These are phyloP conservation scores for Picea abies DNA, from an alignment of 83 land plant species.

Conservation along the genomic window DNA sequence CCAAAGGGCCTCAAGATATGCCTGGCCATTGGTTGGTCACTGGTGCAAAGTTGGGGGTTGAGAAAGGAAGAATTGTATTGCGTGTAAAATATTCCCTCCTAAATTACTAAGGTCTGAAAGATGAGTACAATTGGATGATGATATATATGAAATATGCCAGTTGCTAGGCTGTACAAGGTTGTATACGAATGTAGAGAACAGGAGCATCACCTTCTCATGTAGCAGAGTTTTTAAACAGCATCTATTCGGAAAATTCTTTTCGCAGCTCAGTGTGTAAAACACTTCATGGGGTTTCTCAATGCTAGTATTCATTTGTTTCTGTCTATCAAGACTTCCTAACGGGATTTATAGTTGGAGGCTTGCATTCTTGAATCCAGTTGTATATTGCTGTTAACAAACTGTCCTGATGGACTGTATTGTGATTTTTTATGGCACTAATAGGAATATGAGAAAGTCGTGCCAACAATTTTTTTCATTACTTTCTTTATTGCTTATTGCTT, in stretches of 20 bases:
- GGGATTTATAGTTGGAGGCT: constrained; percentile 6
- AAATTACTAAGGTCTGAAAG: constrained; percentile 25
- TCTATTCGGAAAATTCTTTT: constrained; percentile 11
- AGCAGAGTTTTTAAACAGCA: constrained; percentile 10
- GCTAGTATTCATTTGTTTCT: constrained; percentile 14
- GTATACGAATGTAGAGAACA: constrained; percentile 16
- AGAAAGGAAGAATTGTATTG: constrained; percentile 39
- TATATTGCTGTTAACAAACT: constrained; percentile 13
- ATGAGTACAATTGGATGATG: constrained; percentile 1
- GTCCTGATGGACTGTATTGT: constrained; percentile 16
- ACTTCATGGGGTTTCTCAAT: constrained; percentile 2
- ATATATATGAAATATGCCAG: constrained; percentile 7
- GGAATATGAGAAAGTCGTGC: constrained; percentile 12
- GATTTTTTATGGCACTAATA: constrained; percentile 18
- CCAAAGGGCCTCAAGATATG: constrained; percentile 52
- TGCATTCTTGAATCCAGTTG: constrained; percentile 13
- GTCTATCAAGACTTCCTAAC: constrained; percentile 7
- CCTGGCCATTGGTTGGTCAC: constrained; percentile 67
- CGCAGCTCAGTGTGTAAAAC: background rate
- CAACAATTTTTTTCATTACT: constrained; percentile 7
- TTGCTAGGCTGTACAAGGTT: constrained; percentile 8
- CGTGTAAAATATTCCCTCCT: constrained; percentile 56
- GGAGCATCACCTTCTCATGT: constrained; percentile 3
- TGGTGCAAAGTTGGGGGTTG: constrained; percentile 63
- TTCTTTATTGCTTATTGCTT: background rate